phyloP scores from a whole-genome alignment of 2,329 filamentous ascomycete genomes.

The Alternaria triticina region DNA sequence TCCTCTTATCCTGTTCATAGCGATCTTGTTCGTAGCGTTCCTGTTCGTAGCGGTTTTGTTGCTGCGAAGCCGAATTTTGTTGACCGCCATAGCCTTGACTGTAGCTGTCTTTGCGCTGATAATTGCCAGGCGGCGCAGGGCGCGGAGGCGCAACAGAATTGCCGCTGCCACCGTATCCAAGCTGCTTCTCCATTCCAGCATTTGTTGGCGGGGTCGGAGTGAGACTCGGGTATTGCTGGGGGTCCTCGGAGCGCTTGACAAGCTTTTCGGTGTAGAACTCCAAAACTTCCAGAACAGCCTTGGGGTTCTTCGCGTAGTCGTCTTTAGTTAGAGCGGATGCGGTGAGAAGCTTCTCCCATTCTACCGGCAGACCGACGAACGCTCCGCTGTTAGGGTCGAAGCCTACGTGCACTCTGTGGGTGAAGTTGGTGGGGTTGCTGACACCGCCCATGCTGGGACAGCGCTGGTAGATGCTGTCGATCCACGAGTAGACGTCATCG shows the following conservation, averaged over 20 bases:
- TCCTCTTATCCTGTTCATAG: conserved; percentile 35
- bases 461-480: conserved; percentile 95
- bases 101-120: conserved; percentile 56
- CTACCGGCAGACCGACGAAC: conserved; percentile 90
- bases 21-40: conserved; percentile 25
- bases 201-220: conserved; percentile 69
- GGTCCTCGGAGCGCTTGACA: conserved; percentile 75
- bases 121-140: conserved; percentile 52
- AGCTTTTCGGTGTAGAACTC: conserved; percentile 84
- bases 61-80: conserved; percentile 45
- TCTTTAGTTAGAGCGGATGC: conserved; percentile 98
- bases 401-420: conserved; percentile 94
- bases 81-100: conserved; percentile 40
- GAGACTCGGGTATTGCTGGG: conserved; percentile 70
- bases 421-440: conserved; percentile 98
- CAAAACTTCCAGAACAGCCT: conserved; percentile 72
- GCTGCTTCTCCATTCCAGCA: conserved; percentile 54
- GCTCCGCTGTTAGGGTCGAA: conserved; percentile 95
- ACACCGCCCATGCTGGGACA: conserved; percentile 98
- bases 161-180: conserved; percentile 54
- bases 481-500: conserved; percentile 98
- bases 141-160: conserved; percentile 57
- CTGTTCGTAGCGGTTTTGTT: not conserved
- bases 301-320: conserved; percentile 94
- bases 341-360: conserved; percentile 97